Conservation (phyloP, 2,329 filamentous ascomycete species). For the Neonectria hederae region DNA sequence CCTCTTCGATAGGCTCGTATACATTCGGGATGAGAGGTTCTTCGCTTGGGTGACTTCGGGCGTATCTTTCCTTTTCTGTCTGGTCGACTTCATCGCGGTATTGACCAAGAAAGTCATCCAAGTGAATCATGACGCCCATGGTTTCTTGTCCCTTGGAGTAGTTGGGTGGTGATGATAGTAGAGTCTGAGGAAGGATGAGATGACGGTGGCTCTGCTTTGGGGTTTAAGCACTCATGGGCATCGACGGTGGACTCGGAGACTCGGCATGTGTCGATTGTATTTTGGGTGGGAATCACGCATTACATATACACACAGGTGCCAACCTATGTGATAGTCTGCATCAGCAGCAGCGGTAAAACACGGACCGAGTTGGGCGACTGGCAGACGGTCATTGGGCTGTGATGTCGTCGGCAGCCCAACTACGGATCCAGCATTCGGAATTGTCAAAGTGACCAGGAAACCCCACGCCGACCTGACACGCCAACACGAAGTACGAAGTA, state of each 20-base stretch:
- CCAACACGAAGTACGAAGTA: too few relatives aligned
- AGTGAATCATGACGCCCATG: background rate
- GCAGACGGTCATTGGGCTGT: background rate
- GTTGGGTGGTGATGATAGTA: background rate
- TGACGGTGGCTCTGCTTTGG: background rate
- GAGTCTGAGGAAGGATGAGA: background rate
- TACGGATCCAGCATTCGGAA: conserved; percentile 4
- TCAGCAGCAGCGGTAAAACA: conserved; percentile 3
- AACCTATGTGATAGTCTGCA: background rate
- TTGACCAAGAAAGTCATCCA: background rate
- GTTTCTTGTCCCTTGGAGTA: background rate
- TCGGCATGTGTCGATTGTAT: background rate
- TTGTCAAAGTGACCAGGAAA: conserved; percentile 2
- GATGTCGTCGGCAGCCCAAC: background rate
- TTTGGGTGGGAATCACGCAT: conserved; percentile 13
- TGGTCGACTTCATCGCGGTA: background rate
- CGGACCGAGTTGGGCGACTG: background rate
- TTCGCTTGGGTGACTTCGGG: background rate
- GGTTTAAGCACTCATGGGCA: background rate
- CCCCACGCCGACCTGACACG: background rate
- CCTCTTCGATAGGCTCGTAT: conserved; percentile 33
- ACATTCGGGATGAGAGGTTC: conserved; percentile 28
- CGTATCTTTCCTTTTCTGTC: background rate
- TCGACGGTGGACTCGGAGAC: background rate
- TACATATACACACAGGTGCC: conserved; percentile 1